A percentile compares a stretch with the other conserved stretches of the same genome.
Conservation (phyloP, 306 rosid genomes). For the Pterocarpus santalinus region DNA sequence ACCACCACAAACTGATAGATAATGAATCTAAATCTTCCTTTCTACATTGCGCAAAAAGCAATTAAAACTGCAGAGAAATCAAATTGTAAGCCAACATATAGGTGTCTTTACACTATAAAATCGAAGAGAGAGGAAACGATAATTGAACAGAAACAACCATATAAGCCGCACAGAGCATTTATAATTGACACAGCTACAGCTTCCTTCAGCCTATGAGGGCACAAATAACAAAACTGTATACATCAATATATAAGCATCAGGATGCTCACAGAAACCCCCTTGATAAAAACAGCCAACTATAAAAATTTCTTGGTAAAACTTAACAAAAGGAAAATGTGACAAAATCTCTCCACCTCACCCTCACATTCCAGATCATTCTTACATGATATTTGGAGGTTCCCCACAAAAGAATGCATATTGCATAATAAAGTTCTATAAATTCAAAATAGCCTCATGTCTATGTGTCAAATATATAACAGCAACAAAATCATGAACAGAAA, state of each 20-base stretch:
- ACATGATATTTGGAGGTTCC: conserved; percentile 9
- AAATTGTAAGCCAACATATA: conserved; percentile 42
- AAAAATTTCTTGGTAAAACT: conserved; percentile 11
- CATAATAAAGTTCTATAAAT: conserved; percentile 6
- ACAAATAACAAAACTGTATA: neutral
- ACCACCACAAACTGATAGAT: conserved; percentile 37
- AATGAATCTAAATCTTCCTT: conserved; percentile 50
- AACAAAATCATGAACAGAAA: conserved; percentile 7
- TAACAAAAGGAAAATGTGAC: conserved; percentile 4
- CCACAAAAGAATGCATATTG: conserved; percentile 21
- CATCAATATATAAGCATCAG: neutral
- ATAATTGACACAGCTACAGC: conserved; percentile 8
- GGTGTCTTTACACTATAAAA: neutral
- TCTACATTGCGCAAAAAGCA: conserved; percentile 63
- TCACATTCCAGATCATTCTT: conserved; percentile 11
- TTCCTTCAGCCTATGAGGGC: neutral
- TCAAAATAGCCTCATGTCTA: conserved; percentile 3
- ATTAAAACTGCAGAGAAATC: conserved; percentile 76
- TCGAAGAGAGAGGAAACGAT: neutral
- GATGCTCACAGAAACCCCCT: conserved; percentile 7
- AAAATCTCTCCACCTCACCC: conserved; percentile 21
- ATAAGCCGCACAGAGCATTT: conserved; percentile 6
- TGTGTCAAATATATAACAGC: conserved; percentile 15
- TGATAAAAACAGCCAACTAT: conserved; percentile 18
- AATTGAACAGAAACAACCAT: conserved; percentile 35